Conservation (phyloP, 1,139 yeast species). For the Debaryomycetaceae sp. region DNA sequence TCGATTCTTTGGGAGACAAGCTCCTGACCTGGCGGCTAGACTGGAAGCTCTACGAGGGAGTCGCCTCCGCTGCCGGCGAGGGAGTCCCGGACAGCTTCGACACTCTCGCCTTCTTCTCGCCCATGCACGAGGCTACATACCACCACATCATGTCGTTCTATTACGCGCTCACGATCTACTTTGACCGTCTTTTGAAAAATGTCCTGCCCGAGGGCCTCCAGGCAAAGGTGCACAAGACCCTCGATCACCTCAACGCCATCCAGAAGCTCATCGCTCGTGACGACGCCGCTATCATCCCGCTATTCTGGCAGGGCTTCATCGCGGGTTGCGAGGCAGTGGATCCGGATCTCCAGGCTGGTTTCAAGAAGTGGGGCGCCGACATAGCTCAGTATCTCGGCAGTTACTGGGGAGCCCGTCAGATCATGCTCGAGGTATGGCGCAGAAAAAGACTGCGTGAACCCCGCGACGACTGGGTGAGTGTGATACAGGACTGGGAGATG, state of each 20-base stretch:
- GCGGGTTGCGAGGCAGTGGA: conserved; percentile 83
- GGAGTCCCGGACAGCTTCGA: conserved; percentile 8
- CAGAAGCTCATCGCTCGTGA: conserved; percentile 54
- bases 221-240: conserved; percentile 56
- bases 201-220: conserved; percentile 53
- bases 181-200: conserved; percentile 61
- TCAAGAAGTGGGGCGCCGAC: conserved; percentile 77
- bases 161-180: conserved; percentile 72
- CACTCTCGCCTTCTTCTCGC: conserved; percentile 36
- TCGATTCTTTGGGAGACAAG: conserved; percentile 47
- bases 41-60: conserved; percentile 44
- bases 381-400: conserved; percentile 75
- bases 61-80: conserved; percentile 8
- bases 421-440: conserved; percentile 85
- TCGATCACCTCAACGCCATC: conserved; percentile 63
- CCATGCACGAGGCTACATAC: conserved; percentile 71
- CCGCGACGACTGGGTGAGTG: conserved; percentile 74
- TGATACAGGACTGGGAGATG: conserved; percentile 81
- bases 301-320: conserved; percentile 87
- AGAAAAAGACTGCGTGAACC: conserved; percentile 58
- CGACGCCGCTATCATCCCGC: conserved; percentile 63
- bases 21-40: conserved; percentile 66
- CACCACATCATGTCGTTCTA: conserved; percentile 82
- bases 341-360: conserved; percentile 56
- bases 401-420: conserved; percentile 82